Base-by-base conservation (phyloP, 1,139 yeast genomes). In the Spathaspora sp. region DNA sequence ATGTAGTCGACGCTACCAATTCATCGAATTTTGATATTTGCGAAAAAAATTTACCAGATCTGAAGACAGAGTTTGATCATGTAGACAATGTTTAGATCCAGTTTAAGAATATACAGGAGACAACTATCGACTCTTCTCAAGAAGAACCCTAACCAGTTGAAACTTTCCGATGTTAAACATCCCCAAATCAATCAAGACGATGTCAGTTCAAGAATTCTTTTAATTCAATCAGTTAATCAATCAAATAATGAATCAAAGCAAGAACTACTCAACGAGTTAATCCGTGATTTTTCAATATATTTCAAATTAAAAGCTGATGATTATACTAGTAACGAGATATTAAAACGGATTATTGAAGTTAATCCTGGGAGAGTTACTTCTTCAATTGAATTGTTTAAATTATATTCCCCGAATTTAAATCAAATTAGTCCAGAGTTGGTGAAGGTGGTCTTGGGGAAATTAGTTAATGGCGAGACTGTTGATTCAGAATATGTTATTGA, bases 311-410 rank as follows among this genome's bases (percentile, higher is more conserved):
- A 53, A 1, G 18, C 44, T 8, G 36, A 39, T 6, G 38, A 37
- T 7, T 40, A 46, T 11, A 43, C 47, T 20, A 45, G 42, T 13
- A 36, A 49, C 6, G 54, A 50, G 4, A 57, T 67, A n/a, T 49
- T 67, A n/a, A 42, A 54, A 15, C 50, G 61, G 13, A 56, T 72
- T 17, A 62, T 74, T 13, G 51, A 54, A 10, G 52, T 59, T 26
- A 74, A 74, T 48, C 78, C 78, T 0, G 78, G 76, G 16, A 55
- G 80, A 47, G 78, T 70, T 1, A 64, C 61, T 47, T 52, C 58
- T 24, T 59, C 73, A 27, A 60, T 65, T 61, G 76, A 73, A 16
- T 55, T 74, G 37, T 63, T 61, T 43, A 51, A 59, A 25, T 61
- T 61, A 41, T 70, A 70, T 43, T 53, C 52, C 33, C 20, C 29